Evolutionary conservation across 2,329 filamentous ascomycete species (phyloP), one percentile per base, ranked within the genome.

Genomic region (Pseudomassariella vexata): DNA sequence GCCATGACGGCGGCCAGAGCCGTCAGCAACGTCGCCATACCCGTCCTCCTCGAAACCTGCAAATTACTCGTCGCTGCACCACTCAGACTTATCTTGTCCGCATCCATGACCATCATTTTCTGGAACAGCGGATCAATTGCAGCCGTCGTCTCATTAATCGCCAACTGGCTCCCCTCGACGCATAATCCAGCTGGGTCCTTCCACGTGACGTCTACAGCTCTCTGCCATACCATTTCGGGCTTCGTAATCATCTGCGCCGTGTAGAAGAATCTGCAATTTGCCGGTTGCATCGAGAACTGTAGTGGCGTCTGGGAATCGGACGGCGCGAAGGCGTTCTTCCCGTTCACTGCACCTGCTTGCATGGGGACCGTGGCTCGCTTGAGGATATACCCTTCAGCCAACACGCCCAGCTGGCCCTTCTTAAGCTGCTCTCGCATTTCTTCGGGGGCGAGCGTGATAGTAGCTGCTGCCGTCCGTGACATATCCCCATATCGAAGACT

Each of bases 231-330:
- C 5, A 49, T 53, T 23, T 49, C 56, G n/a, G 64, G 57, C 22
- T 55, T 47, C 5, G 50, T 49, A 14, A 65, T 44, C 57, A 66
- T 68, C 19, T 53, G 52, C 3, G 54, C 47, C 2, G 65, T 68
- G 44, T 66, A 68, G 45, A 63, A 68, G 43, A 69, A 59, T 22
- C 65, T 53, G 44, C 66, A 70, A 42, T 68, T 63, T 9, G 60
- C 60, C 1, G 57, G 47, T 48, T 68, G 62, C 41, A 63, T 63
- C 10, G 60, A 41, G 42, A 70, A 69, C 37, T 68, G 65, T 23
- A 68, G 47, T 27, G 65, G 64, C 5, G 55, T 58, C 34, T 41
- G 24, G 6, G 54, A 42, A 40, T 57, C 47, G 14, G 37, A 36
- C 10, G 48, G 44, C 17, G 45, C 40, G 44, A 56, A 60, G 7